Evolutionary conservation across 2,329 filamentous ascomycete genomes (phyloP).

Genomic region (Passalora sequoiae): DNA sequence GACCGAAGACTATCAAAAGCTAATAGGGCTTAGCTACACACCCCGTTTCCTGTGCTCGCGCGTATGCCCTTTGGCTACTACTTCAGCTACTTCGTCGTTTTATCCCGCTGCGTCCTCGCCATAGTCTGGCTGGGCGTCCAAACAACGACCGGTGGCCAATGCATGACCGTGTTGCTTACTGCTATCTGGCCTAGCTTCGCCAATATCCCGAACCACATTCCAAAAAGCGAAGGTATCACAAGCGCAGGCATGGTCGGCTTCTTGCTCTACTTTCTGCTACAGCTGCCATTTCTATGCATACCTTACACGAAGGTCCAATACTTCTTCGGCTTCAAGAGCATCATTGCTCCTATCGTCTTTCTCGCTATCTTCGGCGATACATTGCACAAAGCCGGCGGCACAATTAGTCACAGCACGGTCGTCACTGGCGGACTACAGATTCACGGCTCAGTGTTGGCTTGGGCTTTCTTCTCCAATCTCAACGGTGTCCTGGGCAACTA

Average conservation of each 20-base stretch:
- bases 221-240: conserved; percentile 48
- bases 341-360: conserved; percentile 27
- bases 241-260: conserved; percentile 53
- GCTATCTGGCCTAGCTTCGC: conserved; percentile 56
- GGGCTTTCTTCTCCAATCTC: conserved; percentile 28
- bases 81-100: conserved; percentile 37
- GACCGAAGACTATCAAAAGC: too few species aligned
- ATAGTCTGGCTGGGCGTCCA: conserved; percentile 33
- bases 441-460: conserved; percentile 27
- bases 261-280: conserved; percentile 52
- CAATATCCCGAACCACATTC: conserved; percentile 49
- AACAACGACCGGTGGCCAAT: conserved; percentile 26
- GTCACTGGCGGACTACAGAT: conserved; percentile 26
- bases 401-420: conserved; percentile 30
- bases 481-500: conserved; percentile 31
- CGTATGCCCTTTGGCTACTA: conserved; percentile 54
- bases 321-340: conserved; percentile 40
- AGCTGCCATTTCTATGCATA: conserved; percentile 52
- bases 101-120: conserved; percentile 29
- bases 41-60: conserved; percentile 52
- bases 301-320: conserved; percentile 40
- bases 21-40: conserved; percentile 49
- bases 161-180: conserved; percentile 24
- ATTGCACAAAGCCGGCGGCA: conserved; percentile 27
- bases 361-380: conserved; percentile 31